Conservation (phyloP, 1,284 basidiomycete species). For the Stereum hirsutum region DNA sequence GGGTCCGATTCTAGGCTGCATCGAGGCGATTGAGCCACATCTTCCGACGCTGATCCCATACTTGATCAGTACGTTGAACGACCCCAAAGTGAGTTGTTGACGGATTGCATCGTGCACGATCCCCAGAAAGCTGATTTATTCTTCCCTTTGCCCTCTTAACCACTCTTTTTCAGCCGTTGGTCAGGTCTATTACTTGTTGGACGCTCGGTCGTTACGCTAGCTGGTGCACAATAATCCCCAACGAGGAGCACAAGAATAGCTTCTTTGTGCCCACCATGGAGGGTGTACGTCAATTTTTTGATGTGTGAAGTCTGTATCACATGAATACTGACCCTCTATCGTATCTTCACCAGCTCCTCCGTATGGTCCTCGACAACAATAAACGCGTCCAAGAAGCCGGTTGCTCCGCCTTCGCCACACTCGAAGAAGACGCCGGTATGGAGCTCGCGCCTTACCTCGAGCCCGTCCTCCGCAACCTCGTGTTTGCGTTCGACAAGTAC, state of each 20-base stretch:
- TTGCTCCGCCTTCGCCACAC: constrained; percentile 96
- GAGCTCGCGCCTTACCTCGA: constrained; percentile 91
- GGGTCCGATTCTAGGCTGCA: constrained; percentile 63
- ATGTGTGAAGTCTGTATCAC: constrained; percentile 2
- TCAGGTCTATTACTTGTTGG: constrained; percentile 99
- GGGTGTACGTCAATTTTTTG: constrained; percentile 58
- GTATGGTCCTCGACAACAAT: constrained; percentile 98
- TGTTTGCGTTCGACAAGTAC: constrained; percentile 95
- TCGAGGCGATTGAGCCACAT: constrained; percentile 92
- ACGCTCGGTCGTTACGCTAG: constrained; percentile 97
- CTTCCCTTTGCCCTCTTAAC: not conserved
- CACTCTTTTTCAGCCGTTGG: constrained; percentile 60
- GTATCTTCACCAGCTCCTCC: constrained; percentile 56
- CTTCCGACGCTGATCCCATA: constrained; percentile 89
- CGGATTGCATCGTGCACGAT: too few species aligned
- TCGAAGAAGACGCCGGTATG: constrained; percentile 93
- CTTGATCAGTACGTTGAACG: constrained; percentile 83
- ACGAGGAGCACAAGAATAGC: constrained; percentile 77
- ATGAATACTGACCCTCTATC: constrained; percentile 1
- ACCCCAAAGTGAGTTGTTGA: constrained; percentile 65
- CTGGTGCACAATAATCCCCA: constrained; percentile 84
- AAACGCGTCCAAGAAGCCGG: constrained; percentile 99
- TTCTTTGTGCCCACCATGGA: constrained; percentile 98
- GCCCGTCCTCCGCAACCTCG: constrained; percentile 90
- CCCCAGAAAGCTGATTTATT: not conserved